Base-by-base conservation (phyloP, 225 moss, liverwort and hornwort species). In the Marchantia paleacea region DNA sequence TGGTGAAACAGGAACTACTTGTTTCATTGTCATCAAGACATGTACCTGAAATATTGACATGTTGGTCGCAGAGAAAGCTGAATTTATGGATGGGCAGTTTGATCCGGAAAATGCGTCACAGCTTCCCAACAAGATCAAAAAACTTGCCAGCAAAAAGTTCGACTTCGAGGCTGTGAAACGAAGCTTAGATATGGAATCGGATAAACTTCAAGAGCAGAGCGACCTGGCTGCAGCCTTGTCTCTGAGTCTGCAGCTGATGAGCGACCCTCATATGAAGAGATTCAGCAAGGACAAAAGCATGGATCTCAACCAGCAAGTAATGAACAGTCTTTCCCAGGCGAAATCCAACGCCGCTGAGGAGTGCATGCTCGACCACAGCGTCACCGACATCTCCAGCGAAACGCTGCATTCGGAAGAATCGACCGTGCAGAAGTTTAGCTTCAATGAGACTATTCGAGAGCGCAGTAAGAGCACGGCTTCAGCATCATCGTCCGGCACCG, bases 281-380 rank as follows among this genome's bases (percentile, higher is more conserved):
- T 82, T 87, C 80, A 87, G 84, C 82, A 87, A 83, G 75, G 87
- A 87, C 87, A 87, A 80, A 73, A 87, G 87, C 49, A 87, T 87
- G 87, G 87, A 87, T 80, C 72, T 87, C 75, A 87, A 87, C 69
- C 84, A 87, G 81, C 87, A 87, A 68, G 87, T 87, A 48, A 87
- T 87, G 87, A 87, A 80, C 48, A 84, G 84, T 75, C 82, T 87
- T 39, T 87, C 87, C 52, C 87, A 87, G 80, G 87, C 87, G 8
- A 87, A 83, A 61, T 71, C 77, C 15, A 84, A 61, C 62, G 82
- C 84, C 29, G 84, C 84, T 11, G 87, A 84, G 72, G 87, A 87
- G 80, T 81, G 81, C 28, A 73, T 84, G 55, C 77, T 82, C 67
- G 84, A 87, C 73, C 84, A 82, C 25, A 84, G 82, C 58, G 84